These are phyloP conservation scores for Rhipidocladum racemiflorum DNA, from an alignment of 176 grass and related monocot genomes.

Conservation along the genomic window DNA sequence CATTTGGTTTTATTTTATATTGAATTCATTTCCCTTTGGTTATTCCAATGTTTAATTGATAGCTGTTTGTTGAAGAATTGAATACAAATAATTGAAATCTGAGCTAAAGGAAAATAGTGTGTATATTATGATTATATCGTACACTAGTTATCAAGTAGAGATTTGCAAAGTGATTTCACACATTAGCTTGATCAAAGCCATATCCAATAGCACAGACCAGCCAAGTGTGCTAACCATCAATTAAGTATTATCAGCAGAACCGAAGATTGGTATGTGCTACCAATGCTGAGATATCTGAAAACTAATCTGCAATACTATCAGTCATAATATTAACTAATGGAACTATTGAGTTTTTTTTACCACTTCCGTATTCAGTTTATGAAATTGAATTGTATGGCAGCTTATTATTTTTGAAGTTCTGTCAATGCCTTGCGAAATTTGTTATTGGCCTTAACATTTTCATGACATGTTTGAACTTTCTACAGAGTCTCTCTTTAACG, in stretches of 20 bases:
- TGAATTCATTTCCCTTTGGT: neutral
- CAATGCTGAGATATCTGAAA: neutral
- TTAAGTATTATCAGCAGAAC: neutral
- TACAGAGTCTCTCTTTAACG: conserved; percentile 99
- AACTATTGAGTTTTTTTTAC: neutral
- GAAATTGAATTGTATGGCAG: neutral
- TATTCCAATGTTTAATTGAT: neutral
- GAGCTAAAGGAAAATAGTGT: neutral
- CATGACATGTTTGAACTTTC: conserved; percentile 13
- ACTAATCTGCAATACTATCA: neutral
- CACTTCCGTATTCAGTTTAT: neutral
- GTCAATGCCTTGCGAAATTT: neutral
- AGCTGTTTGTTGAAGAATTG: neutral
- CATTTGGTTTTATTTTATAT: conserved; percentile 5
- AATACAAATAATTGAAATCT: neutral
- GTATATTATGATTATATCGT: neutral
- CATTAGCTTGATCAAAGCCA: neutral
- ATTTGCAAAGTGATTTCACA: neutral
- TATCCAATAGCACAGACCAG: neutral
- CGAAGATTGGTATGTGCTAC: neutral
- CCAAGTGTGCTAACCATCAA: neutral
- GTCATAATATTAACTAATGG: neutral
- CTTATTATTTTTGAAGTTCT: conserved; percentile 15
- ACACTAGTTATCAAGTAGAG: conserved; percentile 8
- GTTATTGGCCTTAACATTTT: neutral